Conservation (phyloP, 768 basidiomycete genomes). For the Podaxis sp. region DNA sequence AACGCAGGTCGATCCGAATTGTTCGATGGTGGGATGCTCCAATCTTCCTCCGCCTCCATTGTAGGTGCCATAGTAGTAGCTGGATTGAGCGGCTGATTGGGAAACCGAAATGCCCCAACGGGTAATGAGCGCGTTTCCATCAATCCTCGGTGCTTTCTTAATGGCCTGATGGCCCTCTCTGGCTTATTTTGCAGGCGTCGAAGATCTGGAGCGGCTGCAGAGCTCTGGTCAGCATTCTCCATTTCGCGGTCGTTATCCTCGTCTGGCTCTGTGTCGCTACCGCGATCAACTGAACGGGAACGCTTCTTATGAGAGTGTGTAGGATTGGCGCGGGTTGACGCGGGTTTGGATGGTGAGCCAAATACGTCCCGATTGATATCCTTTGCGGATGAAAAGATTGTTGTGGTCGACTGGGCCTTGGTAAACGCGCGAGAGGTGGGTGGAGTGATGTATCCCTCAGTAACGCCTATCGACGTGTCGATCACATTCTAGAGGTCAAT, state of each 20-base stretch:
- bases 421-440: constrained; percentile 35
- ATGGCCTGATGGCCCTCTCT: constrained; percentile 33
- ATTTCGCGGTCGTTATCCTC: neutral
- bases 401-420: constrained; percentile 38
- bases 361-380: constrained; percentile 55
- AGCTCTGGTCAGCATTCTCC: neutral
- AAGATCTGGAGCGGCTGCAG: neutral
- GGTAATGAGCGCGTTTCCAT: constrained; percentile 40
- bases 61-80: neutral
- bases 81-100: constrained; percentile 1
- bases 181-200: neutral
- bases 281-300: constrained; percentile 31
- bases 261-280: constrained; percentile 12
- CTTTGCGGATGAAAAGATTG: constrained; percentile 55
- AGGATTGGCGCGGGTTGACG: constrained; percentile 9
- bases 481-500: constrained; percentile 27
- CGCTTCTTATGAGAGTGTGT: constrained; percentile 31
- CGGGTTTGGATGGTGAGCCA: constrained; percentile 18
- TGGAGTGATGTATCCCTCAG: constrained; percentile 53
- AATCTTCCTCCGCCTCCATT: constrained; percentile 10
- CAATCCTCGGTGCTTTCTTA: constrained; percentile 35
- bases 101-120: constrained; percentile 23
- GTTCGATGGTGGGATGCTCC: constrained; percentile 6
- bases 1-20: neutral
- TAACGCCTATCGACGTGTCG: constrained; percentile 46